phyloP scores from a whole-genome alignment of 371 early-diverging fungal species.

The Mortierella sp. region DNA sequence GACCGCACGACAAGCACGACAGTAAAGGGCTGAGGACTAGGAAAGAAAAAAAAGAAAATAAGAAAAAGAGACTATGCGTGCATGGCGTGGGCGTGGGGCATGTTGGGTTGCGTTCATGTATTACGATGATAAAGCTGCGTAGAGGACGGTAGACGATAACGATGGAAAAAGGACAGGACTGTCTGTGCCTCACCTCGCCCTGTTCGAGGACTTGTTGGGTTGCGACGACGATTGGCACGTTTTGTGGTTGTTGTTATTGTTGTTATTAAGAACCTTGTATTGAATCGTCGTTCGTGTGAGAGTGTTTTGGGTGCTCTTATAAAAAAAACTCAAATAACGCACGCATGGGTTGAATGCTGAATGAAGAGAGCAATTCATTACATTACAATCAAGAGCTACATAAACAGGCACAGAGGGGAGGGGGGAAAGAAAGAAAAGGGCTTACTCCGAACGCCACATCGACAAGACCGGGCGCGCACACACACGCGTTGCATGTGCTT shows the following conservation, averaged over 20 bases:
- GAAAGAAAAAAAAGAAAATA: too few species aligned
- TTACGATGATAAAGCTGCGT: too few species aligned
- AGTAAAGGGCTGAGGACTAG: too few species aligned
- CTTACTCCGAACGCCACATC: neutral
- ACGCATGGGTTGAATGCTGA: neutral
- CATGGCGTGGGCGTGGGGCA: too few species aligned
- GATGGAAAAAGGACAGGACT: neutral
- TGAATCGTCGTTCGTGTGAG: neutral
- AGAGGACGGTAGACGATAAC: too few species aligned
- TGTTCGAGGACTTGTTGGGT: neutral
- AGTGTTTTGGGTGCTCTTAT: neutral
- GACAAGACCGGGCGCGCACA: neutral
- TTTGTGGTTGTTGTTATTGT: neutral
- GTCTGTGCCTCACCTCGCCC: slow-evolving; percentile 2
- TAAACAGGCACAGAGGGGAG: neutral
- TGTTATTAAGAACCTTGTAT: neutral
- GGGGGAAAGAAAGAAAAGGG: neutral
- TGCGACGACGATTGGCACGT: neutral
- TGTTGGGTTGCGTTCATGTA: too few species aligned
- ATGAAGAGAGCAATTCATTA: neutral
- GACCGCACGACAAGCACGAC: neutral
- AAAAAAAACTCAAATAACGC: neutral
- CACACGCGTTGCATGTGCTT: slow-evolving; percentile 6
- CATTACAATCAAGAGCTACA: neutral
- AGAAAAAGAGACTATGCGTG: too few species aligned